Evolutionary conservation across 176 grass and related monocot genomes (phyloP).

Genomic region (Dendrocalamus sinicus): DNA sequence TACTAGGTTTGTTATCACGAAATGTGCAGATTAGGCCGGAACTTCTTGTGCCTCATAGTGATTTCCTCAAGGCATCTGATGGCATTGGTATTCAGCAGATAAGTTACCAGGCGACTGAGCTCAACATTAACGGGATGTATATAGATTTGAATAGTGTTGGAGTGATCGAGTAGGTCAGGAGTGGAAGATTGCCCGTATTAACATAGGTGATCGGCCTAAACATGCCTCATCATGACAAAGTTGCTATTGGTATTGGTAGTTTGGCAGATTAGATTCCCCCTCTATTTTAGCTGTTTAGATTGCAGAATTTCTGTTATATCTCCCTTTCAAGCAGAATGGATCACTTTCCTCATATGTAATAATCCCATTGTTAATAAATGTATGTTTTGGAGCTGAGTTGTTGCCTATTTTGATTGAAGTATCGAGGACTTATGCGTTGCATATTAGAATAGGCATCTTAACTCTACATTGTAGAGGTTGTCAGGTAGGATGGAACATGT

Average conservation of each 20-base stretch:
- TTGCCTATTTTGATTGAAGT: not conserved
- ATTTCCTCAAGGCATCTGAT: not conserved
- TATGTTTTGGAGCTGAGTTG: not conserved
- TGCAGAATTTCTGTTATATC: slow-evolving; percentile 30
- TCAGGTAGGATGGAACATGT: not conserved
- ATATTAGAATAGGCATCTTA: not conserved
- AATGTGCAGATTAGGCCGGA: not conserved
- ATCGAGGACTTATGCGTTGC: not conserved
- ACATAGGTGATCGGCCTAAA: not conserved
- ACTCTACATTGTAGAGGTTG: not conserved
- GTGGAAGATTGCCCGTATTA: not conserved
- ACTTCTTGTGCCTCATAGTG: not conserved
- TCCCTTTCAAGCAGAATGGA: not conserved
- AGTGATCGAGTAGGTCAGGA: not conserved
- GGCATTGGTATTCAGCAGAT: not conserved
- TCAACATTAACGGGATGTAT: not conserved
- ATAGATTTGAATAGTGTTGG: not conserved
- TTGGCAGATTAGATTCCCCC: not conserved
- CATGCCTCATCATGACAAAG: not conserved
- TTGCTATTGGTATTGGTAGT: not conserved
- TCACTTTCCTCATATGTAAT: not conserved
- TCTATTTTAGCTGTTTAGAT: not conserved
- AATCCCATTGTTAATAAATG: not conserved
- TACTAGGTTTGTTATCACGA: slow-evolving; percentile 5
- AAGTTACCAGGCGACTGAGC: not conserved